Conservation (phyloP, 768 basidiomycete genomes). For the Leccinum boreale region DNA sequence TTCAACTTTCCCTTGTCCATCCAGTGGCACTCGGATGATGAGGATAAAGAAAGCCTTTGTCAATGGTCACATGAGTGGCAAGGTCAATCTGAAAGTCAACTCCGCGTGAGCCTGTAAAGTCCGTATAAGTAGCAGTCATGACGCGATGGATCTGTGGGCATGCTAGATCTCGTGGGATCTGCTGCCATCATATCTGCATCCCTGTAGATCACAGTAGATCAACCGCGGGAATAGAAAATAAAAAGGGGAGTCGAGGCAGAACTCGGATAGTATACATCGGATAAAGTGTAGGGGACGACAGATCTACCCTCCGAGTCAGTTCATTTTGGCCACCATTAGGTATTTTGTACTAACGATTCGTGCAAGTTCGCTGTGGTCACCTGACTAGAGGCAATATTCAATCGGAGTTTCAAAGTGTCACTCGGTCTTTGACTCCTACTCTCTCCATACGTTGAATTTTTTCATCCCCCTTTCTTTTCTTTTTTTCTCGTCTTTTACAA, state of each 20-base stretch:
- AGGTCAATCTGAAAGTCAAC: neutral
- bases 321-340: neutral
- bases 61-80: constrained; percentile 5
- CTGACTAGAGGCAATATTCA: constrained; percentile 10
- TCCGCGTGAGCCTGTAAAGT: constrained; percentile 2
- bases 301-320: neutral
- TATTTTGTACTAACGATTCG: too few relatives aligned
- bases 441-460: neutral
- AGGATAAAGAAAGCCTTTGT: neutral
- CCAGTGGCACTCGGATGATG: constrained; percentile 12
- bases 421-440: constrained; percentile 12
- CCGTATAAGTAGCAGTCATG: neutral
- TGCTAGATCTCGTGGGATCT: neutral
- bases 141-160: neutral
- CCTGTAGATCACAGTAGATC: constrained; percentile 1
- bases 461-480: neutral
- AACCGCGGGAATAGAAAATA: neutral
- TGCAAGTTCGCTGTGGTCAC: constrained; percentile 8
- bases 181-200: neutral
- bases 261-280: too few relatives aligned
- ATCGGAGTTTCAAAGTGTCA: constrained; percentile 18
- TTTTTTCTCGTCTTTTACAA: neutral
- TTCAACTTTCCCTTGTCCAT: neutral
- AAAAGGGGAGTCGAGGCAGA: neutral
- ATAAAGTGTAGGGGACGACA: too few relatives aligned